phyloP scores from a whole-genome alignment of 106 monocot genomes.

The Apostasia shenzhenica region DNA sequence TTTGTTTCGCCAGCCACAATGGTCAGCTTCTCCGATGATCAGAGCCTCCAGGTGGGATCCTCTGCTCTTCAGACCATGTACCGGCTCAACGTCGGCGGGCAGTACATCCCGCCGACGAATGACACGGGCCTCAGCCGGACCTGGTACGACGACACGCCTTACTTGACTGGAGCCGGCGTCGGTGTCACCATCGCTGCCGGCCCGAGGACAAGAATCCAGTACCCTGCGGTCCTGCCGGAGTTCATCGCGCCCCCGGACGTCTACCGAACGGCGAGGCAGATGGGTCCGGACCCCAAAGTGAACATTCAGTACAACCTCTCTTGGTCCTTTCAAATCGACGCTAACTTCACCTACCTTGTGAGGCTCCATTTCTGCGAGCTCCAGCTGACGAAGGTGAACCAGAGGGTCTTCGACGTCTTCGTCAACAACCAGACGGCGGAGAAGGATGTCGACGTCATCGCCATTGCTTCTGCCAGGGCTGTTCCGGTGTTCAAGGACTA shows the following conservation, averaged over 20 bases:
- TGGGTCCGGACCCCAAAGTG: slow-evolving; percentile 72
- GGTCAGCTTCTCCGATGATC: slow-evolving; percentile 36
- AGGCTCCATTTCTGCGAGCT: slow-evolving; percentile 92
- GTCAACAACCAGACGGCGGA: slow-evolving; percentile 83
- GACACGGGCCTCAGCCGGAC: slow-evolving; percentile 16
- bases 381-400: slow-evolving; percentile 43
- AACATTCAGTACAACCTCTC: slow-evolving; percentile 79
- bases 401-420: slow-evolving; percentile 73
- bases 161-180: slow-evolving; percentile 4
- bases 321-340: slow-evolving; percentile 72
- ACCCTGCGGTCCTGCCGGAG: slow-evolving; percentile 16
- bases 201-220: slow-evolving; percentile 21
- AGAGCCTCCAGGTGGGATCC: slow-evolving; percentile 12
- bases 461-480: slow-evolving; percentile 27
- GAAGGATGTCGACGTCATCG: slow-evolving; percentile 61
- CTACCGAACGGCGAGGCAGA: slow-evolving; percentile 55
- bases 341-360: slow-evolving; percentile 75
- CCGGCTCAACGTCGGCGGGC: slow-evolving; percentile 54
- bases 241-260: slow-evolving; percentile 49
- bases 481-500: slow-evolving; percentile 78
- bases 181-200: not conserved
- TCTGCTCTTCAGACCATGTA: slow-evolving; percentile 59
- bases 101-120: slow-evolving; percentile 18
- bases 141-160: slow-evolving; percentile 21
- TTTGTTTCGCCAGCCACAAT: slow-evolving; percentile 16